Percentiles rank a stretch among this genome's conserved stretches.
Conservation (phyloP, 768 basidiomycete genomes). For the Porphyrellus cyaneotinctus region DNA sequence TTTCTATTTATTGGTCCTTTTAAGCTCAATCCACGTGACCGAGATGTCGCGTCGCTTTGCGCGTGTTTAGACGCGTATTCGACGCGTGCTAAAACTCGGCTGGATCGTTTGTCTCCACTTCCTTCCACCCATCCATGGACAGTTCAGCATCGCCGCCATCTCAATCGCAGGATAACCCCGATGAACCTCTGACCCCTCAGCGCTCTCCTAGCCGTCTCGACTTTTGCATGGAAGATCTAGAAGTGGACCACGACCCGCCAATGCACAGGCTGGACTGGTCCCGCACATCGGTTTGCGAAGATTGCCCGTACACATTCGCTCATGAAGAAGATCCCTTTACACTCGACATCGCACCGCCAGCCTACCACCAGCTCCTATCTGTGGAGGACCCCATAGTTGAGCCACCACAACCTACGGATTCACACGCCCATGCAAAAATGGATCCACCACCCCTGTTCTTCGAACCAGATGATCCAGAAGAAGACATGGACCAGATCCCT, state of each 20-base stretch:
- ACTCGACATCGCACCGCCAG: neutral
- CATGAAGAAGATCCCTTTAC: constrained; percentile 9
- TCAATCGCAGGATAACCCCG: constrained; percentile 9
- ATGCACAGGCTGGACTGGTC: constrained; percentile 13
- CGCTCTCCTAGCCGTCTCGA: constrained; percentile 49
- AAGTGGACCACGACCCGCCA: neutral
- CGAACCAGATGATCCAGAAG: constrained; percentile 6
- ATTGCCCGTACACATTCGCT: neutral
- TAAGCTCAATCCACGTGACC: constrained; percentile 26
- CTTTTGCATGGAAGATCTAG: constrained; percentile 26
- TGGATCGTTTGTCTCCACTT: neutral
- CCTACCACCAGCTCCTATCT: neutral
- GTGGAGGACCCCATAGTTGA: neutral
- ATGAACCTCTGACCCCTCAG: constrained; percentile 27
- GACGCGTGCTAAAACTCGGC: constrained; percentile 12
- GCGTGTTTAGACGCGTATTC: constrained; percentile 13
- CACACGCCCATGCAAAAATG: constrained; percentile 14
- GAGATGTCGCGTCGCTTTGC: constrained; percentile 19
- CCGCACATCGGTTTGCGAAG: neutral
- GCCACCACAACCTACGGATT: constrained; percentile 7
- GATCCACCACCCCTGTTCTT: constrained; percentile 7
- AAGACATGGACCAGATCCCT: constrained; percentile 14
- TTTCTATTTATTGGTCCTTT: no score
- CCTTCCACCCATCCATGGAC: constrained; percentile 6
- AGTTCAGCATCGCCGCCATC: constrained; percentile 4